These are phyloP conservation scores for Vachellia pachyceras DNA, from an alignment of 306 rosid genomes.

Conservation along the genomic window DNA sequence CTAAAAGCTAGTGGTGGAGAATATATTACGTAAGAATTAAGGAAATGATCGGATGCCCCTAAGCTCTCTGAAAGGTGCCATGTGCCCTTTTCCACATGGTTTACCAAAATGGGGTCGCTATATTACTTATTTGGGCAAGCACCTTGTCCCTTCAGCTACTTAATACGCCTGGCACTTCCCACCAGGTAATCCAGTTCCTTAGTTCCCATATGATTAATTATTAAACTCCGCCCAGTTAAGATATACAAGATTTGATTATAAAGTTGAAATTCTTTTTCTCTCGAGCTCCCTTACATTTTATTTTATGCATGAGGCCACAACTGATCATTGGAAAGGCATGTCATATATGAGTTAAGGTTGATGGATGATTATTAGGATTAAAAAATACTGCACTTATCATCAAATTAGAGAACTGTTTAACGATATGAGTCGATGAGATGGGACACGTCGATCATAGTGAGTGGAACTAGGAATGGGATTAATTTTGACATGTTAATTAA, in stretches of 20 bases:
- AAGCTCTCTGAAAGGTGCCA: conserved; percentile 38
- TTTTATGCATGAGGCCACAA: conserved; percentile 30
- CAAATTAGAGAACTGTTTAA: neutral
- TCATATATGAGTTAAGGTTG: neutral
- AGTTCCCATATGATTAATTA: conserved; percentile 7
- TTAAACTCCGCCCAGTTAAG: neutral
- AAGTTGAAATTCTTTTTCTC: conserved; percentile 7
- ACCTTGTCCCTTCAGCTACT: conserved; percentile 11
- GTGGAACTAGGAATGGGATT: neutral
- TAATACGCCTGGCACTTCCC: conserved; percentile 20
- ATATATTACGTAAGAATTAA: conserved; percentile 19
- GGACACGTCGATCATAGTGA: neutral
- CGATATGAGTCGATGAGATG: neutral
- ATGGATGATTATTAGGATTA: conserved; percentile 38
- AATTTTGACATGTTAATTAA: neutral
- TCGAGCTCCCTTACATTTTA: conserved; percentile 13
- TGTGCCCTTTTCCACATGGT: conserved; percentile 28
- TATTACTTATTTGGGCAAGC: conserved; percentile 38
- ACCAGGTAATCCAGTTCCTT: neutral
- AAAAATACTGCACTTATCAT: neutral
- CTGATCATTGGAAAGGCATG: conserved; percentile 46
- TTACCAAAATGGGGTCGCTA: conserved; percentile 27
- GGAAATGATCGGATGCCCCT: conserved; percentile 3
- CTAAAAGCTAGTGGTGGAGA: conserved; percentile 16
- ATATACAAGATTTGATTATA: neutral